A percentile compares a stretch with the other conserved stretches of the same genome.
Evolutionary conservation across 495 filamentous ascomycete species (phyloP).

Genomic region (Penicillium cataractarum): DNA sequence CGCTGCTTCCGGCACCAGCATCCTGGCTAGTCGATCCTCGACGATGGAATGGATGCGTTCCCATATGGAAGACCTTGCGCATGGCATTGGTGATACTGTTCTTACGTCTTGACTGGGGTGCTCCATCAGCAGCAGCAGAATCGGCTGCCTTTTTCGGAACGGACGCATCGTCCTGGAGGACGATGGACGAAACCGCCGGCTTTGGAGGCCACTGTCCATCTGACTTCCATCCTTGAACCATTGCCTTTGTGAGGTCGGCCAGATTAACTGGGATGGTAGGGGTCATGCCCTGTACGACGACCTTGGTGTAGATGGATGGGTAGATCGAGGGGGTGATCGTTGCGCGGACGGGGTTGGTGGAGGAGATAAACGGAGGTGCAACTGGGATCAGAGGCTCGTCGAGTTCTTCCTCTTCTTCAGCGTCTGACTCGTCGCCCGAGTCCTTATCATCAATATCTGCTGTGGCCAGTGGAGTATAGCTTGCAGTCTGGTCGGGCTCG

Average conservation of each 20-base stretch:
- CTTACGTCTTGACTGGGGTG: constrained; percentile 34
- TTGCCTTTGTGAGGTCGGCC: constrained; percentile 72
- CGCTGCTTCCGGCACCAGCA: constrained; percentile 14
- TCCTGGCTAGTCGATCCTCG: constrained; percentile 41
- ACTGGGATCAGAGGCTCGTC: constrained; percentile 59
- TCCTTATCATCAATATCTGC: constrained; percentile 23
- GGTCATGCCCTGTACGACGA: constrained; percentile 73
- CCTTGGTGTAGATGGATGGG: constrained; percentile 83
- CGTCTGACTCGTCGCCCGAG: constrained; percentile 20
- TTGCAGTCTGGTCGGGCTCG: constrained; percentile 29
- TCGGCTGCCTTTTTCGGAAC: constrained; percentile 26
- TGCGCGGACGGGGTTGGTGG: constrained; percentile 69
- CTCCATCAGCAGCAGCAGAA: constrained; percentile 13
- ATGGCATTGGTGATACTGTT: constrained; percentile 48
- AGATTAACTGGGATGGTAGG: constrained; percentile 89
- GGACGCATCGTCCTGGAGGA: constrained; percentile 38
- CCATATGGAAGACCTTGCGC: constrained; percentile 49
- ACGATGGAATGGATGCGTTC: constrained; percentile 47
- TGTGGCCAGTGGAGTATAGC: constrained; percentile 13
- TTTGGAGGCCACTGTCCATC: constrained; percentile 95
- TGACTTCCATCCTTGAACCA: constrained; percentile 90
- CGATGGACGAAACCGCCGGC: constrained; percentile 36
- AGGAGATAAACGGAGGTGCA: constrained; percentile 67
- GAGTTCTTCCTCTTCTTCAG: constrained; percentile 31
- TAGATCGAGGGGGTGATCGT: constrained; percentile 74